A percentile compares a stretch with the other conserved stretches of the same genome.
Conservation (phyloP, 225 moss, liverwort and hornwort genomes). For the Bryoerythrophyllum caledonicum region DNA sequence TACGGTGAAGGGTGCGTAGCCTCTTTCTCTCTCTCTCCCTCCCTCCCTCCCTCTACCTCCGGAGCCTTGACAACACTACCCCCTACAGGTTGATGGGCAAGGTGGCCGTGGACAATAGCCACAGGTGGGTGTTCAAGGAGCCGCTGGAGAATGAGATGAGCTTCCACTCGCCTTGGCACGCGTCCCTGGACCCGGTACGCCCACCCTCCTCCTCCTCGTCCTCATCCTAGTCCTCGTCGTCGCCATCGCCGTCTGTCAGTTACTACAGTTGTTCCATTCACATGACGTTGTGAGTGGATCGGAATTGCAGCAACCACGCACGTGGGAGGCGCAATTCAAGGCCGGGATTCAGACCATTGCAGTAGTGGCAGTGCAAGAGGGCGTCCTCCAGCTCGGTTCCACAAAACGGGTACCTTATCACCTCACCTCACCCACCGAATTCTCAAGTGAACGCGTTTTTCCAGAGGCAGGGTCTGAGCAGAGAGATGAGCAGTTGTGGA, state of each 20-base stretch:
- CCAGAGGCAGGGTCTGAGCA: no score
- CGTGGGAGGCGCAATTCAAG: conserved; percentile 52
- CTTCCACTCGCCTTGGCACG: conserved; percentile 78
- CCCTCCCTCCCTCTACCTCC: not conserved
- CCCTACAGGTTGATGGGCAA: conserved; percentile 74
- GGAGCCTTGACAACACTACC: not conserved
- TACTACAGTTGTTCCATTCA: no score
- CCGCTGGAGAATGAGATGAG: conserved; percentile 75
- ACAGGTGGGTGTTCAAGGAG: conserved; percentile 80
- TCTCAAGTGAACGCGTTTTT: no score
- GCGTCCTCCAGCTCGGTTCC: conserved; percentile 47
- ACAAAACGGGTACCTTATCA: conserved; percentile 20
- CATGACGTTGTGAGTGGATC: no score
- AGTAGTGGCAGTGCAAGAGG: conserved; percentile 45
- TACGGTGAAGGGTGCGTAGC: conserved; percentile 71
- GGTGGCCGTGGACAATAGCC: conserved; percentile 74
- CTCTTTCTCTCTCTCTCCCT: not conserved
- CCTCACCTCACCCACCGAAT: not conserved
- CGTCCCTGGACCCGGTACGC: conserved; percentile 74
- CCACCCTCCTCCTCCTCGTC: not conserved
- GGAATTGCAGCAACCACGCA: conserved; percentile 39
- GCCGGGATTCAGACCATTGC: conserved; percentile 52
- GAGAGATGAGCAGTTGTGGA: no score
- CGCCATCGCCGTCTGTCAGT: not conserved
- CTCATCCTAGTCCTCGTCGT: not conserved